These are phyloP conservation scores for Salvia splendens DNA, from an alignment of 257 asterid genomes.

Conservation along the genomic window DNA sequence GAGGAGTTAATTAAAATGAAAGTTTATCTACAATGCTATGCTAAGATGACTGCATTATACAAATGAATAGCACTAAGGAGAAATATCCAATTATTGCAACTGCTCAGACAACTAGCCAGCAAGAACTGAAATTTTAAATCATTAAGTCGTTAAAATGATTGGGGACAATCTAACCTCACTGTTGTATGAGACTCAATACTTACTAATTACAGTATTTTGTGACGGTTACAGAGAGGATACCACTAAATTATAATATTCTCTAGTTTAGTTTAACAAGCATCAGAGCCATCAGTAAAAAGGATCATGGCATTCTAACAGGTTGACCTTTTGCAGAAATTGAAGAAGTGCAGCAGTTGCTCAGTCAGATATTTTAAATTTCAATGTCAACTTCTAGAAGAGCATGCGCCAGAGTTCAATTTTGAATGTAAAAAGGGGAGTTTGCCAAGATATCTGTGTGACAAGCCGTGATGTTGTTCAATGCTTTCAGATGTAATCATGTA, in stretches of 20 bases:
- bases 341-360: slow-evolving; percentile 10
- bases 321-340: slow-evolving; percentile 2
- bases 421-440: slow-evolving; percentile 2
- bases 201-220: background rate
- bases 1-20: slow-evolving; percentile 5
- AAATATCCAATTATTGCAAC: background rate
- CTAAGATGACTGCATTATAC: background rate
- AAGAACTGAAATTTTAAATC: slow-evolving; percentile 1
- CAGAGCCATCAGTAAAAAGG: background rate
- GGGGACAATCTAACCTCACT: no score
- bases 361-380: background rate
- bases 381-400: background rate
- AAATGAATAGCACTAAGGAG: slow-evolving; percentile 6
- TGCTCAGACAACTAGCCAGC: slow-evolving; percentile 16
- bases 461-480: slow-evolving; percentile 1
- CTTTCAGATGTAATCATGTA: background rate
- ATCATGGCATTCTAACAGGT: slow-evolving; percentile 8
- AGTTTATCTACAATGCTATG: slow-evolving; percentile 22
- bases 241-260: background rate
- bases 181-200: background rate
- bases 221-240: background rate
- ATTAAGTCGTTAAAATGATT: background rate
- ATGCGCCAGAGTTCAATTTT: background rate
- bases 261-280: background rate
- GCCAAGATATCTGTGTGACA: background rate